Evolutionary conservation across 441 rosid species (phyloP).

Genomic region (Pelargonium cotyledonis): DNA sequence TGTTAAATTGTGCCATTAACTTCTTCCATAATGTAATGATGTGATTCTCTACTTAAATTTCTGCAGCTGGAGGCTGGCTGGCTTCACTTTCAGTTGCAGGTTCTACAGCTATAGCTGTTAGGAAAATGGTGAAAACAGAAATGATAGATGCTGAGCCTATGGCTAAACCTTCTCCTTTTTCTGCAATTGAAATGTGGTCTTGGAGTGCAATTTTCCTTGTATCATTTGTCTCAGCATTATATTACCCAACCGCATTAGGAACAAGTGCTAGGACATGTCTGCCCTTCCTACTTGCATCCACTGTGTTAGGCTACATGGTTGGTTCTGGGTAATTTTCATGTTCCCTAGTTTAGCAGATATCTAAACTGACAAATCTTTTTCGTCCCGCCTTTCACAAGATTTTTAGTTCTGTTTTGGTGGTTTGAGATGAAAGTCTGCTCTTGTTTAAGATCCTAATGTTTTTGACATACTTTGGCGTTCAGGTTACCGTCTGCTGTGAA

Average conservation of each 20-base stretch:
- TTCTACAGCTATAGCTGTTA: conserved; percentile 72
- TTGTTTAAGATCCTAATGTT: conserved; percentile 8
- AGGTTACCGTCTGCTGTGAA: conserved; percentile 77
- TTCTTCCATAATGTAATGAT: background rate
- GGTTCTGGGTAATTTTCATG: conserved; percentile 64
- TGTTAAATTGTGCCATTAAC: background rate
- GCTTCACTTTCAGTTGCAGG: conserved; percentile 94
- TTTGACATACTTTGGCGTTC: conserved; percentile 17
- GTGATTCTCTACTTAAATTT: conserved; percentile 9
- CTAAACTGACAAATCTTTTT: conserved; percentile 5
- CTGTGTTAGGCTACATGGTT: conserved; percentile 78
- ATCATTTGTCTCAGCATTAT: conserved; percentile 62
- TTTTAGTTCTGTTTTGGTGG: background rate
- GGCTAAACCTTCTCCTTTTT: conserved; percentile 78
- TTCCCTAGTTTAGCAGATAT: background rate
- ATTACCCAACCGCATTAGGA: conserved; percentile 61
- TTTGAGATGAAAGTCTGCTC: background rate
- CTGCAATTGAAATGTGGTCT: conserved; percentile 52
- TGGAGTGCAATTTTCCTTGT: conserved; percentile 70
- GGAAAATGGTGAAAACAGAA: conserved; percentile 76
- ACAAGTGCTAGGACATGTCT: conserved; percentile 79
- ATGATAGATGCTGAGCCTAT: conserved; percentile 91
- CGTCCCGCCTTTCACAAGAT: too few relatives aligned
- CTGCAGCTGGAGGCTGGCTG: conserved; percentile 86
- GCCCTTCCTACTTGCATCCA: conserved; percentile 86